Evolutionary conservation across 139 green algal species (phyloP).

Genomic region (Coccomyxa sp.): DNA sequence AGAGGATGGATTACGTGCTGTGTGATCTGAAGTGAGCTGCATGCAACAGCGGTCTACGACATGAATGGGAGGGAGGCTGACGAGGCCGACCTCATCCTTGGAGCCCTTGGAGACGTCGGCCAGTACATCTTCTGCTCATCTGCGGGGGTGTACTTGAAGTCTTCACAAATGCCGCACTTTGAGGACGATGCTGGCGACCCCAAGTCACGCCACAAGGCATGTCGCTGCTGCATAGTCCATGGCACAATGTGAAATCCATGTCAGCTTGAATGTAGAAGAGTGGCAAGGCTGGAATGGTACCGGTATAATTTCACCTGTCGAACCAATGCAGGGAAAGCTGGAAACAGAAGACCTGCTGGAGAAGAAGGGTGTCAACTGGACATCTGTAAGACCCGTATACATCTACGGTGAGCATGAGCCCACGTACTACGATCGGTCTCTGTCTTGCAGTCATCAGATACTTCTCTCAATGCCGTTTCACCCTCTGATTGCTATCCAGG

Average conservation of each 20-base stretch:
- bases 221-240: background rate
- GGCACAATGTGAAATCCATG: background rate
- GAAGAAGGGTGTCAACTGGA: slow-evolving; percentile 77
- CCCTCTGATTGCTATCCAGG: slow-evolving; percentile 14
- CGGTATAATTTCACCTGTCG: background rate
- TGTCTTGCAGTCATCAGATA: too few relatives aligned
- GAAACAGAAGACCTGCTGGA: slow-evolving; percentile 86
- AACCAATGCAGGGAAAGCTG: slow-evolving; percentile 81
- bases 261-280: background rate
- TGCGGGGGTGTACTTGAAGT: slow-evolving; percentile 95
- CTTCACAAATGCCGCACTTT: slow-evolving; percentile 86
- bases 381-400: slow-evolving; percentile 90
- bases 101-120: slow-evolving; percentile 58
- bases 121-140: slow-evolving; percentile 92
- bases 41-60: slow-evolving; percentile 86
- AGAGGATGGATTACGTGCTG: background rate
- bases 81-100: slow-evolving; percentile 74
- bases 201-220: slow-evolving; percentile 90
- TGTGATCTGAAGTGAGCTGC: too few relatives aligned
- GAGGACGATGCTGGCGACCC: slow-evolving; percentile 86
- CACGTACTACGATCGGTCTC: too few relatives aligned
- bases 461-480: background rate
- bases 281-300: background rate
- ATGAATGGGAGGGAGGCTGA: slow-evolving; percentile 92
- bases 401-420: slow-evolving; percentile 74